phyloP scores from a whole-genome alignment of 768 basidiomycete species.

The Kwoniella shandongensis region DNA sequence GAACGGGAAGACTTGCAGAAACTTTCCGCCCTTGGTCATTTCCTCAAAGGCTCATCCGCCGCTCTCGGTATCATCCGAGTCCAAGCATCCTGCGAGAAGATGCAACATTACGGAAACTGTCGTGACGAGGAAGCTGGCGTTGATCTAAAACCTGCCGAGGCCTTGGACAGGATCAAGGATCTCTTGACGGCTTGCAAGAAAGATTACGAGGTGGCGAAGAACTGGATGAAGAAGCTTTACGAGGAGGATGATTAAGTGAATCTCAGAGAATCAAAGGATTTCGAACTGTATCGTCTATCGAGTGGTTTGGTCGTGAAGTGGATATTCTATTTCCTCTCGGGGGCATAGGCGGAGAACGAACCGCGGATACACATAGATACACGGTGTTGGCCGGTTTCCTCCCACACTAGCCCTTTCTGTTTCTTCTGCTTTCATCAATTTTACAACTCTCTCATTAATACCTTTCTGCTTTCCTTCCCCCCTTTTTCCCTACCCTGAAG shows the following conservation, averaged over 20 bases:
- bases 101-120: constrained; percentile 79
- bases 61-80: constrained; percentile 83
- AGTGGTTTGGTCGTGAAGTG: too few relatives aligned
- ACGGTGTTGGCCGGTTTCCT: neutral
- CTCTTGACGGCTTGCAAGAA: constrained; percentile 64
- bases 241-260: constrained; percentile 33
- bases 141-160: constrained; percentile 42
- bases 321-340: neutral
- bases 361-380: too few relatives aligned
- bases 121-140: constrained; percentile 59
- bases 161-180: constrained; percentile 59
- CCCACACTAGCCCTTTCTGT: neutral
- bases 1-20: constrained; percentile 61
- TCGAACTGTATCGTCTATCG: too few relatives aligned
- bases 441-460: too few relatives aligned
- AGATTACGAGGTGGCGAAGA: constrained; percentile 70
- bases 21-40: constrained; percentile 81
- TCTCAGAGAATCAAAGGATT: too few relatives aligned
- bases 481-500: neutral
- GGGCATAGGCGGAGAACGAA: neutral
- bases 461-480: neutral
- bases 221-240: constrained; percentile 65
- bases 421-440: too few relatives aligned
- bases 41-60: constrained; percentile 95
- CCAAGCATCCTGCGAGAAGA: constrained; percentile 79